phyloP scores from a whole-genome alignment of 371 early-diverging fungal genomes.

The Syncephalastrum sp. region DNA sequence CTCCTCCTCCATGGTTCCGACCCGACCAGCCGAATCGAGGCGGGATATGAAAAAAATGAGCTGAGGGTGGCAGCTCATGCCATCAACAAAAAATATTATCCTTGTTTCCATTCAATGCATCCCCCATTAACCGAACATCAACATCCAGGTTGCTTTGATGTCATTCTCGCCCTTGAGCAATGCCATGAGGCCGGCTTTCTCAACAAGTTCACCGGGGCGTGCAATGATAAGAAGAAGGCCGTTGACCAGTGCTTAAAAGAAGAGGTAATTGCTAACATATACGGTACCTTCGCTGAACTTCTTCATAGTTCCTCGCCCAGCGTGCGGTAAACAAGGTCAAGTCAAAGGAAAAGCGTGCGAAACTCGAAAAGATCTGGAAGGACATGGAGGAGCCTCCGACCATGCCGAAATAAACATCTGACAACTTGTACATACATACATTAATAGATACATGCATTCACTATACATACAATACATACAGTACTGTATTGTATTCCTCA shows the following conservation, averaged over 20 bases:
- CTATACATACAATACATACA: no score
- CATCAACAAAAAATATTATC: no score
- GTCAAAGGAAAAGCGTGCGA: conserved; percentile 19
- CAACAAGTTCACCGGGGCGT: conserved; percentile 43
- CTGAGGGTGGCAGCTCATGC: no score
- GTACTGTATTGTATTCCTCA: no score
- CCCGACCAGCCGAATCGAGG: no score
- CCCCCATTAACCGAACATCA: conserved; percentile 45
- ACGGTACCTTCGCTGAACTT: background rate
- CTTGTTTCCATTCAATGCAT: conserved; percentile 26
- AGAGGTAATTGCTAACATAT: conserved; percentile 26
- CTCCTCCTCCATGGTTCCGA: no score
- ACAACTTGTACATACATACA: no score
- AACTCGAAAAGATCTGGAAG: conserved; percentile 44
- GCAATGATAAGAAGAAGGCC: conserved; percentile 37
- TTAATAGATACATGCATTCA: no score
- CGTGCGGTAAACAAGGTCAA: conserved; percentile 14
- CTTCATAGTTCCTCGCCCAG: conserved; percentile 31
- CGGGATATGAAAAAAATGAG: no score
- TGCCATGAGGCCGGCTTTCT: conserved; percentile 46
- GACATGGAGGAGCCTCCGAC: conserved; percentile 47
- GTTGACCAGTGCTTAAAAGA: conserved; percentile 43
- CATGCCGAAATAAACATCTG: no score
- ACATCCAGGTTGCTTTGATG: conserved; percentile 42
- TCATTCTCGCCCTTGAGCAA: conserved; percentile 43